Conservation (phyloP, 169 alveolate species). For the Pseudocohnilembus persalinus region DNA sequence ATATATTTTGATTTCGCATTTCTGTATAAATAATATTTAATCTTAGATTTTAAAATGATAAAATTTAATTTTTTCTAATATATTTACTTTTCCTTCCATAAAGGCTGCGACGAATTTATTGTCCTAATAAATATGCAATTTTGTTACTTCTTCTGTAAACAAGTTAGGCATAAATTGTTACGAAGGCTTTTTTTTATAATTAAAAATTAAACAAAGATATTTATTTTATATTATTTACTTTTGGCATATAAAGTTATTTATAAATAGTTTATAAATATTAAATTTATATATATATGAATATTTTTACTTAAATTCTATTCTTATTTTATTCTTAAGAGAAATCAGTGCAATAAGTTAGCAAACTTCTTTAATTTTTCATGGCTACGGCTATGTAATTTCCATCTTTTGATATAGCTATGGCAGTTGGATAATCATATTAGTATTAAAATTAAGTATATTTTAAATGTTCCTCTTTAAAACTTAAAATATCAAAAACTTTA, state of each 20-base stretch:
- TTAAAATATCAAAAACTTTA: not conserved
- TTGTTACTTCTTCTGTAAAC: not conserved
- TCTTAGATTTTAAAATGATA: too few relatives aligned
- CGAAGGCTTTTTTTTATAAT: not conserved
- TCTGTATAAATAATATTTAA: not conserved
- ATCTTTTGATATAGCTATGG: not conserved
- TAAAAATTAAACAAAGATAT: too few relatives aligned
- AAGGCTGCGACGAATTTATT: not conserved
- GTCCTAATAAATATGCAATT: not conserved
- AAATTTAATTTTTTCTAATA: too few relatives aligned
- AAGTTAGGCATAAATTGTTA: not conserved
- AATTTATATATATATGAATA: too few relatives aligned
- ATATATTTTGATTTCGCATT: too few relatives aligned
- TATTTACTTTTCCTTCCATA: not conserved
- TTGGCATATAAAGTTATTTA: not conserved
- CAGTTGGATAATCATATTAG: not conserved
- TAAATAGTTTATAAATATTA: too few relatives aligned
- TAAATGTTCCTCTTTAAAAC: not conserved
- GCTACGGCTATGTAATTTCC: not conserved
- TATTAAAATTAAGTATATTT: too few relatives aligned
- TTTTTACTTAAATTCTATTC: not conserved
- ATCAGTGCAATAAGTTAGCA: too few relatives aligned
- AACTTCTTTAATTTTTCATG: too few relatives aligned
- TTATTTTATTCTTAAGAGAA: too few relatives aligned
- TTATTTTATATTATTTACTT: not conserved